These are phyloP conservation scores for Aspergillus sparsus DNA, from an alignment of 495 filamentous ascomycete species.

Conservation along the genomic window DNA sequence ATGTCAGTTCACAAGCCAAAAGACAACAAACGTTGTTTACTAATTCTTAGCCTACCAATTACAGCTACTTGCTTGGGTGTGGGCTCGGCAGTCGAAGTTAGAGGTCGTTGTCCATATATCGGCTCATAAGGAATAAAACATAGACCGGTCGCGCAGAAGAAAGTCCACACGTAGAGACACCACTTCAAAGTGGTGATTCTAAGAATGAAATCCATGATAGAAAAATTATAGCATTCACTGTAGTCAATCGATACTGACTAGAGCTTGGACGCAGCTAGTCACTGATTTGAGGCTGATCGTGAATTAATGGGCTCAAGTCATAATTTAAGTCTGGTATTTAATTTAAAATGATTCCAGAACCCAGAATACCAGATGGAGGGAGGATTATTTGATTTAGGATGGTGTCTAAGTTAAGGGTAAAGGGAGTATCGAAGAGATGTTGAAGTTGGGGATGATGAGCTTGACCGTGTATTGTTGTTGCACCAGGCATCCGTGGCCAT, in stretches of 20 bases:
- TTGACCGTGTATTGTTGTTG: not conserved
- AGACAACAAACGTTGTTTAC: not conserved
- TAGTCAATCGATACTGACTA: not conserved
- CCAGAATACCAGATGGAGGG: not conserved
- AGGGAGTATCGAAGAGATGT: constrained; percentile 1
- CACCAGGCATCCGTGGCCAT: not conserved
- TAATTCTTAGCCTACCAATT: constrained; percentile 38
- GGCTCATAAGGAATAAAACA: constrained; percentile 25
- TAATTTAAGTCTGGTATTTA: not conserved
- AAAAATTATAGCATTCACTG: not conserved
- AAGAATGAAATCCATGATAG: constrained; percentile 12
- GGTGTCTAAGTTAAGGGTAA: not conserved
- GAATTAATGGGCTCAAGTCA: not conserved
- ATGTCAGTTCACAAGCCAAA: constrained; percentile 8
- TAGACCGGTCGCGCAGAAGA: constrained; percentile 16
- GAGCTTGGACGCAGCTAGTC: not conserved
- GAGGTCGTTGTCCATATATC: constrained; percentile 33
- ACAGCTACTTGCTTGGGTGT: constrained; percentile 47
- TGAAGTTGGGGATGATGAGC: constrained; percentile 3
- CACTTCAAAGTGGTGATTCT: constrained; percentile 1
- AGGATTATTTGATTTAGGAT: not conserved
- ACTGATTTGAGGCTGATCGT: not conserved
- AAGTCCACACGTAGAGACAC: constrained; percentile 9
- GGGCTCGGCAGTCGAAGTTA: constrained; percentile 21
- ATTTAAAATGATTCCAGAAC: not conserved